Percentiles rank a stretch among this genome's conserved stretches.
Evolutionary conservation across 140 eudicot species (phyloP).

Genomic region (Erigeron philadelphicus): DNA sequence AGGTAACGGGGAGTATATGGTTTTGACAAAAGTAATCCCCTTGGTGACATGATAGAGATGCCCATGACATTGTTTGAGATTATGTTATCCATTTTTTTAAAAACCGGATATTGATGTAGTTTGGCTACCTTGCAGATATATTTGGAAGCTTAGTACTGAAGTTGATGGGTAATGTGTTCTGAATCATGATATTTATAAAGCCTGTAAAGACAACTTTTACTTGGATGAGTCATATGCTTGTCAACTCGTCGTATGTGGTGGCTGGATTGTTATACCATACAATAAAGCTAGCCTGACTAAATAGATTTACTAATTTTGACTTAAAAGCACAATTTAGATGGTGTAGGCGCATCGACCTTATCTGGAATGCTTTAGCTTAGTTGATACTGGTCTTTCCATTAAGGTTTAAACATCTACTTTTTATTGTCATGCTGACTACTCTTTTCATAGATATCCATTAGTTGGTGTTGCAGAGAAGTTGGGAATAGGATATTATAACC

Average conservation of each 20-base stretch:
- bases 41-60: constrained; percentile 15
- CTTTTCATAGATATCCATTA: not conserved
- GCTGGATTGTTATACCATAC: not conserved
- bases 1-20: constrained; percentile 2
- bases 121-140: not conserved
- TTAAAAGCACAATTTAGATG: not conserved
- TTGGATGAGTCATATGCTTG: constrained; percentile 12
- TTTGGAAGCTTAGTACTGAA: not conserved
- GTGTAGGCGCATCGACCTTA: not conserved
- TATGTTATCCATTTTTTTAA: constrained; percentile 12
- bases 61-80: not conserved
- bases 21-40: constrained; percentile 14
- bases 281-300: not conserved
- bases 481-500: not conserved
- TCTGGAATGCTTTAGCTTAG: no score
- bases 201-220: constrained; percentile 11
- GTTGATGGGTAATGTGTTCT: constrained; percentile 9
- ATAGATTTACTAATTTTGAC: not conserved
- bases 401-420: not conserved
- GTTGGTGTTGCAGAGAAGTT: constrained; percentile 5
- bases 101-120: not conserved
- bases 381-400: no score
- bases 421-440: constrained; percentile 23
- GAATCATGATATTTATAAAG: constrained; percentile 20
- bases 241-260: not conserved